These are phyloP conservation scores for Ogataea angusta DNA, from an alignment of 805 yeast species.

Conservation along the genomic window DNA sequence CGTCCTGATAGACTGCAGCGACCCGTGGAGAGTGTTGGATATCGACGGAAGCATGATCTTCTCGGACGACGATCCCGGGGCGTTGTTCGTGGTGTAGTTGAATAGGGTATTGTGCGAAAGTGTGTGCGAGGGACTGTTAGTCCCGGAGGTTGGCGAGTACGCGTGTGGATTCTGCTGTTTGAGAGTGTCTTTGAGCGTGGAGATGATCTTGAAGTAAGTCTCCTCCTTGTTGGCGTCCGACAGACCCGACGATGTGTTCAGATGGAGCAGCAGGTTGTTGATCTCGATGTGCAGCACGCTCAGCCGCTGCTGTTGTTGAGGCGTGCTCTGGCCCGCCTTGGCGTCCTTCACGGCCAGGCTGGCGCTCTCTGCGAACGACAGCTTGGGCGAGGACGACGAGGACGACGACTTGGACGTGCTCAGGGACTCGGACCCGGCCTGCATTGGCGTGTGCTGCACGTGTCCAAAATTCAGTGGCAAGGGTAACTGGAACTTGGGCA, in stretches of 20 bases:
- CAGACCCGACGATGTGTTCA: constrained; percentile 22
- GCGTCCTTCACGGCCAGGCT: constrained; percentile 3
- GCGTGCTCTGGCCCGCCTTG: constrained; percentile 2
- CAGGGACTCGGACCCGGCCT: constrained; percentile 10
- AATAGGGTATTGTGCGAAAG: constrained; percentile 9
- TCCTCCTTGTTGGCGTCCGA: constrained; percentile 28
- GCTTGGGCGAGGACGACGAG: constrained; percentile 21
- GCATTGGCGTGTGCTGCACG: constrained; percentile 9
- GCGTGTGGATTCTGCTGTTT: constrained; percentile 8
- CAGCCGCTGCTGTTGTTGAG: constrained; percentile 17
- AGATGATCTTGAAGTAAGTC: constrained; percentile 23
- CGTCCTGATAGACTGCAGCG: constrained; percentile 23
- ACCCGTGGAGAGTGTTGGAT: constrained; percentile 21
- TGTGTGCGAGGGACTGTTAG: constrained; percentile 17
- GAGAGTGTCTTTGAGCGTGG: constrained; percentile 22
- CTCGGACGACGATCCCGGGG: constrained; percentile 9
- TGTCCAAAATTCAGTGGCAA: constrained; percentile 22
- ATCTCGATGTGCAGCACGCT: constrained; percentile 28
- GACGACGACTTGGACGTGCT: constrained; percentile 21
- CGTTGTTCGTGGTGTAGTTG: constrained; percentile 15
- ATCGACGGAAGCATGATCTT: constrained; percentile 26
- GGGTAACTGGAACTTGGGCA: constrained; percentile 24
- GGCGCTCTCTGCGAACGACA: constrained; percentile 12
- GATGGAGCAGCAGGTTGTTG: constrained; percentile 27
- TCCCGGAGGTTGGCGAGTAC: constrained; percentile 22